These are phyloP conservation scores for Liriodendron chinense DNA, from an alignment of 164 flowering plant genomes.

Conservation along the genomic window DNA sequence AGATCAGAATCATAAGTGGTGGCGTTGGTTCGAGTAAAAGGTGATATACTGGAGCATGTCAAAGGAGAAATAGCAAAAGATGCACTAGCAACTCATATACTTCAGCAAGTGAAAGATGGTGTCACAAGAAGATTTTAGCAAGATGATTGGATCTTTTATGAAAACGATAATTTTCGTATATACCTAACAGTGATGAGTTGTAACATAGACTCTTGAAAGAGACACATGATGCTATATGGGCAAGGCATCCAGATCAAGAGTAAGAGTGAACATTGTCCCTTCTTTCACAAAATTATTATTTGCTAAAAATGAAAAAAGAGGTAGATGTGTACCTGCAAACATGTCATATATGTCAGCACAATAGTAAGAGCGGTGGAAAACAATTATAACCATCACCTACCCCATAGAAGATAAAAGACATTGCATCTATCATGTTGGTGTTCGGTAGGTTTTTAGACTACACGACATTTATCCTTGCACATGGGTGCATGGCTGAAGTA, in stretches of 20 bases:
- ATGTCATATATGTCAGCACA: neutral
- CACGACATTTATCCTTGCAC: too few species aligned
- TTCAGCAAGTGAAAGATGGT: neutral
- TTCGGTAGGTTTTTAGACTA: too few species aligned
- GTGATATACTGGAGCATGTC: neutral
- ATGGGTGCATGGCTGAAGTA: too few species aligned
- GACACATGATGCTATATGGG: conserved; percentile 18
- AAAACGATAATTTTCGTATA: neutral
- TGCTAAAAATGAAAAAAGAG: conserved; percentile 16
- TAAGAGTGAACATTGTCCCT: conserved; percentile 18
- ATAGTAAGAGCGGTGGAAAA: too few species aligned
- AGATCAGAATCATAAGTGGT: too few species aligned
- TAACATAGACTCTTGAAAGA: conserved; percentile 10
- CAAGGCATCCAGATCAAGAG: conserved; percentile 20
- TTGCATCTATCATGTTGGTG: too few species aligned
- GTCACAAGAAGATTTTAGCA: conserved; percentile 1
- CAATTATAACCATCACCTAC: conserved; percentile 22
- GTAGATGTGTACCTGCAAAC: conserved; percentile 10
- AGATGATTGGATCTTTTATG: conserved; percentile 14
- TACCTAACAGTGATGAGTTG: conserved; percentile 1
- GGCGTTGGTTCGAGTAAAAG: neutral
- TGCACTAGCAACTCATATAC: too few species aligned
- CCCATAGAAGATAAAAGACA: neutral
- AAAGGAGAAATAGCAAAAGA: neutral
- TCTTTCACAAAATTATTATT: neutral